phyloP scores from a whole-genome alignment of 345 rosid species.

The Melaleuca quinquenervia region DNA sequence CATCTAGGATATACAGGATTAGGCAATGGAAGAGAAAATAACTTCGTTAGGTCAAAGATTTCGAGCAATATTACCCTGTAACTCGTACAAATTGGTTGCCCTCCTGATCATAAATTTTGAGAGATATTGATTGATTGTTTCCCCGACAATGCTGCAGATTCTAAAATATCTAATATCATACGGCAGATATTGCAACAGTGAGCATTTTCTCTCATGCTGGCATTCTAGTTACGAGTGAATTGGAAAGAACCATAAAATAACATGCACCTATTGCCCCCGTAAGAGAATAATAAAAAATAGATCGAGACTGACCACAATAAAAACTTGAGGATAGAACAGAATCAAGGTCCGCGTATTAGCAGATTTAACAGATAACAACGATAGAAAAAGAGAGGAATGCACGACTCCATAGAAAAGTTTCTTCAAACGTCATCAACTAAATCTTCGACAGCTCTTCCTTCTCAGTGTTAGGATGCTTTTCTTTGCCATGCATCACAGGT shows the following conservation, averaged over 20 bases:
- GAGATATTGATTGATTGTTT: not conserved
- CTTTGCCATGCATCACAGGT: conserved; percentile 6
- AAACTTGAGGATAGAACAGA: not conserved
- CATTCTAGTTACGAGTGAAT: not conserved
- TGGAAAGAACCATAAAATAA: not conserved
- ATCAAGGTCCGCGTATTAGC: not conserved
- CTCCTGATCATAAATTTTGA: not conserved
- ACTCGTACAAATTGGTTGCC: not conserved
- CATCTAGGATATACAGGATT: not conserved
- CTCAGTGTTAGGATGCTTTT: not conserved
- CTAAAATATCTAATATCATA: not conserved
- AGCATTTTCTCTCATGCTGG: not conserved
- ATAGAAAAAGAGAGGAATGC: not conserved
- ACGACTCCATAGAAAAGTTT: not conserved
- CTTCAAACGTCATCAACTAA: not conserved
- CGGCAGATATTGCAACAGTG: not conserved
- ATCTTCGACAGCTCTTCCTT: conserved; percentile 2
- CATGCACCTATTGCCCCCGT: not conserved
- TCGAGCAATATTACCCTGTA: not conserved
- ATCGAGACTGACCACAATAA: not conserved
- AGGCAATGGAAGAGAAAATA: not conserved
- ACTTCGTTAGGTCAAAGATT: not conserved
- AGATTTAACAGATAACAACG: not conserved
- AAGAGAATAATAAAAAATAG: not conserved
- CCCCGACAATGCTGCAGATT: not conserved